Conservation (phyloP, 2,329 filamentous ascomycete genomes). For the Cordyceps militaris region DNA sequence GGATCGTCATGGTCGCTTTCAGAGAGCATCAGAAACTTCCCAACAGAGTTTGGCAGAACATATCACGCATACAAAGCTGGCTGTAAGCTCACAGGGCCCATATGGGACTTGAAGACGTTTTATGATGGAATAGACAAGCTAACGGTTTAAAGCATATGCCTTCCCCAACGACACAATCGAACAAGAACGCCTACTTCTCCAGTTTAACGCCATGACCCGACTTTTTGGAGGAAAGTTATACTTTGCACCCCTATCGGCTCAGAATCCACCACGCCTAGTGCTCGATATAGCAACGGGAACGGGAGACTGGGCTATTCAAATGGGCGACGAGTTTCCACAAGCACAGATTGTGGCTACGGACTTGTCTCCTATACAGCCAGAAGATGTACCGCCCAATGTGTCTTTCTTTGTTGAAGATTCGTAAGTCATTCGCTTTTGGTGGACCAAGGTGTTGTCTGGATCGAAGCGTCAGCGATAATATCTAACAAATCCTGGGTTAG, state of each 20-base stretch:
- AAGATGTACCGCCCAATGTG: conserved; percentile 62
- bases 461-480: not conserved
- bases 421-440: conserved; percentile 21
- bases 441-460: not conserved
- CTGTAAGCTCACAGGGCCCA: conserved; percentile 28
- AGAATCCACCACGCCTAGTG: conserved; percentile 29
- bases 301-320: conserved; percentile 58
- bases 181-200: conserved; percentile 34
- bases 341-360: conserved; percentile 57
- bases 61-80: conserved; percentile 42
- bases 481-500: conserved; percentile 21
- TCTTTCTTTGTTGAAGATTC: conserved; percentile 66
- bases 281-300: conserved; percentile 40
- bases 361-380: conserved; percentile 60
- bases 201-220: conserved; percentile 31
- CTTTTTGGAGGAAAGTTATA: conserved; percentile 34
- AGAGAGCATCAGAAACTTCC: conserved; percentile 35
- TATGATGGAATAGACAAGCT: not conserved
- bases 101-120: not conserved
- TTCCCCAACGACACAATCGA: conserved; percentile 40
- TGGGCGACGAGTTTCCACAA: conserved; percentile 55
- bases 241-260: conserved; percentile 35
- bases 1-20: conserved; percentile 30
- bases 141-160: conserved; percentile 31
- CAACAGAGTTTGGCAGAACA: conserved; percentile 37